Evolutionary conservation across 108 stramenopile genomes (phyloP).

Genomic region (Stephanodiscus minutulus): DNA sequence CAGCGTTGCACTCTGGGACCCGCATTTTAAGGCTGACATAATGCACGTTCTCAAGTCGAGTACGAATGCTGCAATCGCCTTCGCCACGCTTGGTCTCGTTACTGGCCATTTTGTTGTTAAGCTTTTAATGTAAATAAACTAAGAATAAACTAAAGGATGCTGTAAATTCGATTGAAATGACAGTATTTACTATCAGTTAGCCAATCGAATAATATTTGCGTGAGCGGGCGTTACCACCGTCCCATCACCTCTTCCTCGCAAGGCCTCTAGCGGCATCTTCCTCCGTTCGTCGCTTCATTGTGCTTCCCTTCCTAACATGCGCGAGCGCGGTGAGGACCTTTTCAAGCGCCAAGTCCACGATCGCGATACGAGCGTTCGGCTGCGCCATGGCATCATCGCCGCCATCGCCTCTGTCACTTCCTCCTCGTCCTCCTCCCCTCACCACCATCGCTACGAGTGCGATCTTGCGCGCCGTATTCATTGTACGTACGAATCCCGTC

Average conservation of each 20-base stretch:
- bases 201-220: not conserved
- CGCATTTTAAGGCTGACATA: conserved; percentile 6
- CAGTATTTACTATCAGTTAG: no score
- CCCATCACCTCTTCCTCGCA: not conserved
- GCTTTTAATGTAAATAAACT: not conserved
- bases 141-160: not conserved
- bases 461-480: conserved; percentile 87
- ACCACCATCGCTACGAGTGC: conserved; percentile 75
- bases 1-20: conserved; percentile 3
- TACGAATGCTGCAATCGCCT: conserved; percentile 20
- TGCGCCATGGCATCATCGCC: conserved; percentile 1
- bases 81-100: conserved; percentile 14
- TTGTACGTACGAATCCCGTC: conserved; percentile 70
- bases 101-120: conserved; percentile 3
- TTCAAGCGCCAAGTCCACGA: conserved; percentile 80
- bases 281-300: conserved; percentile 30
- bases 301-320: conserved; percentile 51
- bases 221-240: not conserved
- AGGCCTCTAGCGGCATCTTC: conserved; percentile 15
- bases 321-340: conserved; percentile 65
- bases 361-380: conserved; percentile 46
- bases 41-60: conserved; percentile 2
- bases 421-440: conserved; percentile 5
- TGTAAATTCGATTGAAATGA: not conserved
- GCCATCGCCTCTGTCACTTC: not conserved